Conservation (phyloP, 108 stramenopile genomes). For the Cyclotella sp. region DNA sequence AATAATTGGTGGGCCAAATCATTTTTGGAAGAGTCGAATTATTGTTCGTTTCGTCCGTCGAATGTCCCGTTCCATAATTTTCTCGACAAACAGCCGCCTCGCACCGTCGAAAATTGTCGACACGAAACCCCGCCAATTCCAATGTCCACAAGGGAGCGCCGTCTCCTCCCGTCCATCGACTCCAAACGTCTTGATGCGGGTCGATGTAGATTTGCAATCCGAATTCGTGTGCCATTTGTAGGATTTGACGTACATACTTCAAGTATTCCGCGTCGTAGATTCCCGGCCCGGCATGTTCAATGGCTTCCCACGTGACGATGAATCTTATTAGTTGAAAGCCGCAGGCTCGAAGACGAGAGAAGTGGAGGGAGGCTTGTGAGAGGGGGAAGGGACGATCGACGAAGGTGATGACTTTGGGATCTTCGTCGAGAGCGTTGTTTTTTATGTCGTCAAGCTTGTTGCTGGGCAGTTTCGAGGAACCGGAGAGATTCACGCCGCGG, state of each 20-base stretch:
- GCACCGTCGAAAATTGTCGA: constrained; percentile 35
- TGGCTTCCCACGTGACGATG: constrained; percentile 56
- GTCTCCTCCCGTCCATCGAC: constrained; percentile 58
- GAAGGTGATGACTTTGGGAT: constrained; percentile 26
- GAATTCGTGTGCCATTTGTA: constrained; percentile 26
- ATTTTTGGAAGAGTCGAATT: constrained; percentile 32
- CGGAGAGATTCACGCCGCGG: constrained; percentile 51
- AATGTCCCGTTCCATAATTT: constrained; percentile 28
- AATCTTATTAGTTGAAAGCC: constrained; percentile 41
- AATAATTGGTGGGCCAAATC: constrained; percentile 64
- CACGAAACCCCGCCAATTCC: constrained; percentile 42
- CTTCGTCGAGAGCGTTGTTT: constrained; percentile 1
- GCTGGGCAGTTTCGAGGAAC: constrained; percentile 46
- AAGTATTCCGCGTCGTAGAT: constrained; percentile 48
- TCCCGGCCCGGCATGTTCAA: constrained; percentile 53
- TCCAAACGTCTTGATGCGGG: constrained; percentile 61
- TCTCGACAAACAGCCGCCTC: constrained; percentile 42
- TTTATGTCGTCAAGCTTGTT: too few species aligned
- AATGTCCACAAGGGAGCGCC: constrained; percentile 59
- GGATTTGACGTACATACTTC: constrained; percentile 24
- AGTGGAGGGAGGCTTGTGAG: constrained; percentile 40
- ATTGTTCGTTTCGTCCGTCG: neutral
- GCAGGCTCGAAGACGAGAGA: constrained; percentile 37
- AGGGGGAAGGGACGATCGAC: constrained; percentile 54
- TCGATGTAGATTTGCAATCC: constrained; percentile 48